Conservation (phyloP, 768 basidiomycete species). For the Inosperma sp. region DNA sequence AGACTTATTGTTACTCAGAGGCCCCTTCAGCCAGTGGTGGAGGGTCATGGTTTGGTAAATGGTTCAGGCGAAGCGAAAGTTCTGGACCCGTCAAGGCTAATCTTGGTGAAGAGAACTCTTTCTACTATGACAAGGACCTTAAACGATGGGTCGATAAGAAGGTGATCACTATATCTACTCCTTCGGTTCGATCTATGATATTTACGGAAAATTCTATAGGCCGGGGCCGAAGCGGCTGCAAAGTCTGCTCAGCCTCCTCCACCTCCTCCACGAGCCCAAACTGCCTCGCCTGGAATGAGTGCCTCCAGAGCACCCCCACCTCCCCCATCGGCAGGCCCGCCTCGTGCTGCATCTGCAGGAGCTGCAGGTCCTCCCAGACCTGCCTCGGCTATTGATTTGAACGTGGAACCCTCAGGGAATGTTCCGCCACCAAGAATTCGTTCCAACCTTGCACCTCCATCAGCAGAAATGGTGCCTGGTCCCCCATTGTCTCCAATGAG, state of each 20-base stretch:
- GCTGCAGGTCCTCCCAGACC: constrained; percentile 30
- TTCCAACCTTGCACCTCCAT: constrained; percentile 57
- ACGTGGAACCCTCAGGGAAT: constrained; percentile 47
- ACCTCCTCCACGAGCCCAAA: constrained; percentile 82
- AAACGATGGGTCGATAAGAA: constrained; percentile 97
- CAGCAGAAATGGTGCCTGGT: constrained; percentile 42
- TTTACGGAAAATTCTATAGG: constrained; percentile 36
- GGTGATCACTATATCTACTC: constrained; percentile 38
- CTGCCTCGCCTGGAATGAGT: constrained; percentile 70
- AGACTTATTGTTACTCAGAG: constrained; percentile 6
- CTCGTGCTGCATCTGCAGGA: constrained; percentile 4
- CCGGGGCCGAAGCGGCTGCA: constrained; percentile 48
- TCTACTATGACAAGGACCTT: constrained; percentile 92
- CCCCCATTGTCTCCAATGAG: constrained; percentile 46
- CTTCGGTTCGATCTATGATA: not conserved
- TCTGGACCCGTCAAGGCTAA: constrained; percentile 84
- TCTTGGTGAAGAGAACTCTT: constrained; percentile 83
- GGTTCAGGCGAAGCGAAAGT: constrained; percentile 67
- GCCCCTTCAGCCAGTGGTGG: constrained; percentile 21
- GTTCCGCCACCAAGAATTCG: constrained; percentile 49
- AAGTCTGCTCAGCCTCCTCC: constrained; percentile 57
- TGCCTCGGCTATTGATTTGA: constrained; percentile 57
- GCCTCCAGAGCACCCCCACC: constrained; percentile 29
- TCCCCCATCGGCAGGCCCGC: constrained; percentile 11
- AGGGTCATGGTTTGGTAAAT: constrained; percentile 76